A percentile compares a stretch with the other conserved stretches of the same genome.
Evolutionary conservation across 108 stramenopile species (phyloP).

Genomic region (Skeletonema costatum): DNA sequence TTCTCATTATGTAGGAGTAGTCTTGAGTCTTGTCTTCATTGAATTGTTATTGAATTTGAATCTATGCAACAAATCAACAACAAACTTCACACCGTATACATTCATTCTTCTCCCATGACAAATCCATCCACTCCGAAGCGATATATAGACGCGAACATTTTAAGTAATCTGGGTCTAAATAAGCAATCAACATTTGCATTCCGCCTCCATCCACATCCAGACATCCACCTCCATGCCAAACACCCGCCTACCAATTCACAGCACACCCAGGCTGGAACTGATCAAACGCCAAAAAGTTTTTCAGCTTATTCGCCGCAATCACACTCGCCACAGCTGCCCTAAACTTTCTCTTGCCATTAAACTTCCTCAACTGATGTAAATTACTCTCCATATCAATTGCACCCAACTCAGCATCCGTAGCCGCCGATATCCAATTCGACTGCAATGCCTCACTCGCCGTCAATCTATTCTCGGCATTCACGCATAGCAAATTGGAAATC

Average conservation of each 20-base stretch:
- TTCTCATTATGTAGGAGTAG: too few species aligned
- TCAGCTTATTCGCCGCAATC: slow-evolving; percentile 43
- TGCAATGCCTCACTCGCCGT: slow-evolving; percentile 71
- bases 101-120: neutral
- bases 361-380: slow-evolving; percentile 67
- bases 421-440: slow-evolving; percentile 81
- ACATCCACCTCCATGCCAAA: neutral
- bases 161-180: neutral
- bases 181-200: neutral
- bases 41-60: neutral
- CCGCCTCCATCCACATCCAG: neutral
- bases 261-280: slow-evolving; percentile 15
- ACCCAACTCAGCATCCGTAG: slow-evolving; percentile 62
- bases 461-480: slow-evolving; percentile 65
- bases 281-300: slow-evolving; percentile 48
- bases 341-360: slow-evolving; percentile 90
- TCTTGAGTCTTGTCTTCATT: neutral
- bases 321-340: slow-evolving; percentile 81
- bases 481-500: slow-evolving; percentile 71
- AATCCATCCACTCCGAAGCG: too few species aligned
- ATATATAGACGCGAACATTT: neutral
- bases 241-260: neutral
- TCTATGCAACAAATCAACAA: neutral
- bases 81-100: neutral
- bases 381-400: slow-evolving; percentile 66